Base-by-base conservation (phyloP, 2,329 filamentous ascomycete species). In the Sclerotinia nivalis region DNA sequence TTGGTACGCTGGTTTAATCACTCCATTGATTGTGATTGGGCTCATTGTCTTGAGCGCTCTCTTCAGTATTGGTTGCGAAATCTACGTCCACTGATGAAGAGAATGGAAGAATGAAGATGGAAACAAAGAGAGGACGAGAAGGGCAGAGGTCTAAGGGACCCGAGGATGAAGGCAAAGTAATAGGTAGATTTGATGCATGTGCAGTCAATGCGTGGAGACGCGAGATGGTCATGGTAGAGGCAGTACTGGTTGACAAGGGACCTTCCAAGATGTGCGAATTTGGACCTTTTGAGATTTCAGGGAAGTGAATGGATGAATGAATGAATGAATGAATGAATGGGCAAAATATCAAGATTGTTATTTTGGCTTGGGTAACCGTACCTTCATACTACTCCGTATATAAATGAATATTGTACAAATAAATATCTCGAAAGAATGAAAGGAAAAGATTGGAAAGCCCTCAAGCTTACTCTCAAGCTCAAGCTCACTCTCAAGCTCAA, bases 31-130 rank as follows among this genome's bases (percentile, higher is more conserved):
- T n/a, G n/a, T n/a, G n/a, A n/a, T n/a, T n/a, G 6, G 0, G 18
- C 1, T 2, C n/a, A 25, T 2, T 13, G 0, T 52, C 25, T 25
- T 25, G n/a, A 1, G n/a, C 22, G 1, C 0, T 15, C 7, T 25
- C n/a, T 13, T 25, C 5, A 6, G 10, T 1, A 2, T 25, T 1
- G 1, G n/a, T 15, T 52, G n/a, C 22, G 3, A 2, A 6, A 5
- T 6, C 10, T 15, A 28, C 25, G 25, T 31, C 1, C 25, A 20
- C n/a, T 28, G 50, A 54, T 28, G 50, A 52, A 9, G 25, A 28
- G 25, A 54, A 28, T 28, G n/a, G 12, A 25, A 6, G 50, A 52
- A 13, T 22, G 12, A 25, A 25, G n/a, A 6, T 5, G 4, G 4
- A 13, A 18, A 52, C 8, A 7, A 25, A 8, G 28, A 25, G 50